Percentiles rank a stretch among this genome's conserved stretches.
Evolutionary conservation across 805 yeast genomes (phyloP).

Genomic region (Pichia deserticola): DNA sequence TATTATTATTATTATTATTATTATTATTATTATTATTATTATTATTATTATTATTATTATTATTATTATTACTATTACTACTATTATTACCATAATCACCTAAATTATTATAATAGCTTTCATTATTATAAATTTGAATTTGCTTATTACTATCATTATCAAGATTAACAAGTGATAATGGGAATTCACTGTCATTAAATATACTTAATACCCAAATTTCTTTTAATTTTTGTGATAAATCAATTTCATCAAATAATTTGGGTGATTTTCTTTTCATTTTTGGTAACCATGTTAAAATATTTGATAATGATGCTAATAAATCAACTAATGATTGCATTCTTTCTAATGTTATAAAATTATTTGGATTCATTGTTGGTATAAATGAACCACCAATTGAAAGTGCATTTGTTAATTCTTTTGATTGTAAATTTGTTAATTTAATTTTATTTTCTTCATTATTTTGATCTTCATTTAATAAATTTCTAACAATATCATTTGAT

Average conservation of each 20-base stretch:
- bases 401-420: slow-evolving; percentile 8
- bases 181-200: slow-evolving; percentile 5
- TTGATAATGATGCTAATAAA: slow-evolving; percentile 45
- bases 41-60: no score
- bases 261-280: slow-evolving; percentile 36
- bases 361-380: slow-evolving; percentile 9
- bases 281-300: slow-evolving; percentile 59
- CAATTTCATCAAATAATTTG: slow-evolving; percentile 8
- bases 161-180: slow-evolving; percentile 3
- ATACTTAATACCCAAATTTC: slow-evolving; percentile 25
- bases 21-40: no score
- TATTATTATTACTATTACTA: no score
- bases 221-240: slow-evolving; percentile 17
- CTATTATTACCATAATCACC: no score
- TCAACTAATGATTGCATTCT: slow-evolving; percentile 45
- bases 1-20: no score
- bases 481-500: slow-evolving; percentile 28
- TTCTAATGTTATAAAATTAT: slow-evolving; percentile 21
- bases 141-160: not conserved
- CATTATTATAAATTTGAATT: not conserved
- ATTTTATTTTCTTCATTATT: not conserved
- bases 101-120: no score
- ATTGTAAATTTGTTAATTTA: slow-evolving; percentile 2
- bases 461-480: slow-evolving; percentile 10
- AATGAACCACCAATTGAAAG: slow-evolving; percentile 3